Base-by-base conservation (phyloP, 768 basidiomycete species). In the Lyophyllum semitale region DNA sequence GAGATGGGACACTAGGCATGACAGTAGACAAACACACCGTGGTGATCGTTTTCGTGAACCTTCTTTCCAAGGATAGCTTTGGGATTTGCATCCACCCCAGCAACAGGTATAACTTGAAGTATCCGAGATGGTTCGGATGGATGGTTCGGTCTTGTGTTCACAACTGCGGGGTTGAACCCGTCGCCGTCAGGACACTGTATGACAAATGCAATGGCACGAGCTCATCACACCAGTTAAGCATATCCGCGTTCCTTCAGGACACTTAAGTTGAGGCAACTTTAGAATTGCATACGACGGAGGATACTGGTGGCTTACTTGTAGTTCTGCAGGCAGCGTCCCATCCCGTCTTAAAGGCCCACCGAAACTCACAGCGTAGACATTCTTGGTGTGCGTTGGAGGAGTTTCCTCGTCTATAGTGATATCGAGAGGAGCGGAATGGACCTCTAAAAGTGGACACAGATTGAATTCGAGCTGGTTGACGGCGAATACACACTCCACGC, bases 91-190 rank as follows among this genome's bases (percentile, higher is more conserved):
- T 56, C 59, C 15, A 35, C 55, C 1, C 59, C 55, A 4, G 66
- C 69, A 9, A 73, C 62, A 9, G 72, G 71, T 15, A 75, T 61
- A 32, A 75, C 69, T 63, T 73, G 72, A 8, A 73, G 57, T 22
- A 73, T 68, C 18, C 72, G 62, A 7, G 55, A 20, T 18, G 72
- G 72, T 41, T 71, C 73, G 8, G 69, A 71, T 29, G 67, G 70
- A 54, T 71, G 69, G 8, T 66, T 61, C 30, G 70, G 72, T 5
- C 69, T 63, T 12, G 64, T 68, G 42, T 73, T 73, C 9, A 66
- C 41, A 15, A 69, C 61, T 66, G 26, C n/a, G 25, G 33, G 56
- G 46, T 53, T 23, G 13, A 32, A 23, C 41, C 6, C 22, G 4
- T 13, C 20, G 12, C 9, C n/a, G 12, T 42, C 41, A 42, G 41